A percentile compares a stretch with the other conserved stretches of the same genome.
These are phyloP conservation scores for Lojkania enalia DNA, from an alignment of 2,329 filamentous ascomycete species.

Conservation along the genomic window DNA sequence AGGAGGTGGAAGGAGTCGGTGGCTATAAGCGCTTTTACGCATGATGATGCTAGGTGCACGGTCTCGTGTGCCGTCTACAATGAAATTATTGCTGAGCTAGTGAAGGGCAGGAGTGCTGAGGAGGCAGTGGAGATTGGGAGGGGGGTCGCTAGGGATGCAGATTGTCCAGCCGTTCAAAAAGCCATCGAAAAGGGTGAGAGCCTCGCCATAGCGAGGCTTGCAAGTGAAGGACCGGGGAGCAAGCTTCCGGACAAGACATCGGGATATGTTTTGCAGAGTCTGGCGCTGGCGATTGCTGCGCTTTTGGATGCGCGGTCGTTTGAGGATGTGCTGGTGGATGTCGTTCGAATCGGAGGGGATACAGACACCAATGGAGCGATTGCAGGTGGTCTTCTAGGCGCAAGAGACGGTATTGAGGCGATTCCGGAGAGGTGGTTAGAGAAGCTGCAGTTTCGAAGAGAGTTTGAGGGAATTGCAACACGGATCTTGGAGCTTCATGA, in stretches of 20 bases:
- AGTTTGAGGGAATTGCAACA: conserved; percentile 22
- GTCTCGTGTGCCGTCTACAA: conserved; percentile 28
- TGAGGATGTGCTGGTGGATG: conserved; percentile 52
- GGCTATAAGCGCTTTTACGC: conserved; percentile 27
- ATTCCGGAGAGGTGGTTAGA: conserved; percentile 49
- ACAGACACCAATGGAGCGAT: conserved; percentile 55
- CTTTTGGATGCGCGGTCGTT: conserved; percentile 47
- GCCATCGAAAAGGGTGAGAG: conserved; percentile 25
- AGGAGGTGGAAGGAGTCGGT: conserved; percentile 27
- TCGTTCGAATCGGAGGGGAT: conserved; percentile 51
- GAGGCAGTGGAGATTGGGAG: conserved; percentile 18
- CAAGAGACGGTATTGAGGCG: conserved; percentile 48
- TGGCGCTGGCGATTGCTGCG: conserved; percentile 49
- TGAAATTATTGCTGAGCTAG: conserved; percentile 25
- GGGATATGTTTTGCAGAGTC: conserved; percentile 52
- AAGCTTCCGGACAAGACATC: conserved; percentile 34
- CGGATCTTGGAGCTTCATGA: conserved; percentile 6
- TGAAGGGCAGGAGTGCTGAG: conserved; percentile 10
- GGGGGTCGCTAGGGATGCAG: conserved; percentile 9
- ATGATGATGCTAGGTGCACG: conserved; percentile 26
- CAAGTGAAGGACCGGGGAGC: conserved; percentile 37
- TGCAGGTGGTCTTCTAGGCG: conserved; percentile 52
- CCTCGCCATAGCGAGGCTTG: conserved; percentile 29
- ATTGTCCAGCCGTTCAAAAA: conserved; percentile 8
- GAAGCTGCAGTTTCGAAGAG: conserved; percentile 24